Evolutionary conservation across 495 filamentous ascomycete genomes (phyloP), one percentile per base, ranked within the genome.

Genomic region (Penicillium pancosmium): DNA sequence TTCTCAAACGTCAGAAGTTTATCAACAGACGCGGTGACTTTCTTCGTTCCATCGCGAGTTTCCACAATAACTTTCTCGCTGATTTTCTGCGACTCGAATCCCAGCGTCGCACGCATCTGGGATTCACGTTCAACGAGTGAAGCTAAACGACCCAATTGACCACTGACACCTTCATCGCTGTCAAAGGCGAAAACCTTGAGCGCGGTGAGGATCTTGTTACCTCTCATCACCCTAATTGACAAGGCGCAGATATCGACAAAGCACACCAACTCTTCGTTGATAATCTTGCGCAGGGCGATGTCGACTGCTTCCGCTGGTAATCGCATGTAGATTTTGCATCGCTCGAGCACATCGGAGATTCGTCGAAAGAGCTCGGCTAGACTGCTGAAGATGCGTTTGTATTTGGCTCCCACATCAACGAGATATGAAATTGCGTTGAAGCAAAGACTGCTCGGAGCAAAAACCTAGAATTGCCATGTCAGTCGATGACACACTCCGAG

Each of bases 331-430:
- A 69, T 67, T 23, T 69, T 65, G 44, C 64, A 69, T 12, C 67
- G 67, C 33, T 69, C 67, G 4, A 69, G 43, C 2, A 69, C 67
- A 25, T 69, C 67, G 1, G 64, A 67, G 44, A 69, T 65, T 3
- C 61, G 59, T 15, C 43, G 34, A 35, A 69, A 69, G 0, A 69
- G 54, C 44, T 69, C 64, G 2, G 61, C 53, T 0, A 69, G 27
- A 50, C 67, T 67, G 51, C 67, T 69, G 47, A 69, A 69, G 23
- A 69, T 69, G 40, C 67, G 59, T 56, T 69, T 69, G 61, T 59
- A 69, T 33, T 61, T 69, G 0, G 67, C 64, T n/a, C 67, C 67
- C 5, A 64, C 60, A 21, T 50, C 18, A 19, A 69, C 57, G 9
- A 69, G 67, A 52, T 67, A 69, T 0, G 61, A 63, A 38, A 69